Percentiles rank a stretch among this genome's conserved stretches.
Conservation (phyloP, 2,329 filamentous ascomycete species). For the Sporothrix protearum region DNA sequence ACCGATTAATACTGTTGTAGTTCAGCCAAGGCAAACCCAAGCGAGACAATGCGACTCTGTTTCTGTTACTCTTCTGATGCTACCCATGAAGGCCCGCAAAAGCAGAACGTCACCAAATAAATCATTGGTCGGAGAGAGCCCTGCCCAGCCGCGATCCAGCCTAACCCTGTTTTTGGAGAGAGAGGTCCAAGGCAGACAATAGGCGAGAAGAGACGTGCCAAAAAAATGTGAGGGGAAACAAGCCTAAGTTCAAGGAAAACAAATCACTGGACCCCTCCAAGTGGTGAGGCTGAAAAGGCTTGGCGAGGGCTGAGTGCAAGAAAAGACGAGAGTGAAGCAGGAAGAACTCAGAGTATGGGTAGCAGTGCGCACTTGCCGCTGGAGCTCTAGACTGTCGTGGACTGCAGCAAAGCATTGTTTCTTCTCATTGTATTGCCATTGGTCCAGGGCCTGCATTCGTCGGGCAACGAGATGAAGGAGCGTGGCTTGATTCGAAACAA, state of each 20-base stretch:
- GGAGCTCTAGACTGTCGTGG: neutral
- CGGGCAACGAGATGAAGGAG: neutral
- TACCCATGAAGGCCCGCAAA: neutral
- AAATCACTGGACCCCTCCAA: neutral
- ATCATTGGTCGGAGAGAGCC: neutral
- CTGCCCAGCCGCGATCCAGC: neutral
- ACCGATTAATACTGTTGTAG: neutral
- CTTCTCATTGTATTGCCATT: neutral
- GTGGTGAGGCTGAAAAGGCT: conserved; percentile 15
- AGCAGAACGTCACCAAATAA: neutral
- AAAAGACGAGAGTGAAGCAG: neutral
- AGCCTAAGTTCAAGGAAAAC: neutral
- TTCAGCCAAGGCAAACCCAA: neutral
- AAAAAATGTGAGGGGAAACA: neutral
- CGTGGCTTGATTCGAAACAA: conserved; percentile 8
- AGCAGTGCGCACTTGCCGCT: neutral
- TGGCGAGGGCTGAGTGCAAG: conserved; percentile 3
- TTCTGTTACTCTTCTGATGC: too few species aligned
- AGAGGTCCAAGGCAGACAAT: conserved; percentile 6
- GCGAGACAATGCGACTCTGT: neutral
- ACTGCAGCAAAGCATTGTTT: neutral
- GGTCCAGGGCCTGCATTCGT: neutral
- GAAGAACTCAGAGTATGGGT: neutral
- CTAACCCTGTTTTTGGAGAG: neutral
- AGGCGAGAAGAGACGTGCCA: neutral